Percentiles rank a stretch among this genome's conserved stretches.
These are phyloP conservation scores for Citrus glauca DNA, from an alignment of 345 rosid genomes.

Conservation along the genomic window DNA sequence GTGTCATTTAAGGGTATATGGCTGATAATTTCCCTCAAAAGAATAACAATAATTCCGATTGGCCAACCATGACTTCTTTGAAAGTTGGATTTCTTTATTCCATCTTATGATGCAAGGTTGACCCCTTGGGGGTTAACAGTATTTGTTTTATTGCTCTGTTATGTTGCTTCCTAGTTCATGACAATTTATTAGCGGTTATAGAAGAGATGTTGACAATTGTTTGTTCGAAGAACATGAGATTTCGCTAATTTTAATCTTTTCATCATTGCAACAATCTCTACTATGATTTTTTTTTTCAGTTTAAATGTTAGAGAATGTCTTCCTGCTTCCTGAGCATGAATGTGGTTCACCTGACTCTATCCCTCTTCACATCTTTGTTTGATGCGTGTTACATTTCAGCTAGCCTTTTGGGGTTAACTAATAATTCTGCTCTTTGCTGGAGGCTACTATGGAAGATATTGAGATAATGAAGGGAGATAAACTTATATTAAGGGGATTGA, in stretches of 20 bases:
- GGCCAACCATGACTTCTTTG: too few species aligned
- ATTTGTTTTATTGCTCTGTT: background rate
- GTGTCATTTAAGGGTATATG: too few species aligned
- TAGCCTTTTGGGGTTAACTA: background rate
- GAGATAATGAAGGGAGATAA: conserved; percentile 55
- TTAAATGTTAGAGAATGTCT: too few species aligned
- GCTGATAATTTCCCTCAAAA: too few species aligned
- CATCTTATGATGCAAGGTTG: too few species aligned
- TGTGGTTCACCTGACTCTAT: background rate
- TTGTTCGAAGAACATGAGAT: background rate
- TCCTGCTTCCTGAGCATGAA: background rate
- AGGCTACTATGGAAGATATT: conserved; percentile 2
- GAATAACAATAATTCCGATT: too few species aligned
- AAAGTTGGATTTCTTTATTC: too few species aligned
- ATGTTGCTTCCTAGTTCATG: background rate
- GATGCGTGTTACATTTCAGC: background rate
- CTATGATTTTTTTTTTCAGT: background rate
- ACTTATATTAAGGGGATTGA: conserved; percentile 69
- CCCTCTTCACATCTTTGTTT: background rate
- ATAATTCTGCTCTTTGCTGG: background rate
- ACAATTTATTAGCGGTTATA: background rate
- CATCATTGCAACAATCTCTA: background rate
- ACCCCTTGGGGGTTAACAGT: too few species aligned
- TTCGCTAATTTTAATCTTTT: background rate
- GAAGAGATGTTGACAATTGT: background rate